These are phyloP conservation scores for Cercospora beticola DNA, from an alignment of 2,329 filamentous ascomycete species.

Conservation along the genomic window DNA sequence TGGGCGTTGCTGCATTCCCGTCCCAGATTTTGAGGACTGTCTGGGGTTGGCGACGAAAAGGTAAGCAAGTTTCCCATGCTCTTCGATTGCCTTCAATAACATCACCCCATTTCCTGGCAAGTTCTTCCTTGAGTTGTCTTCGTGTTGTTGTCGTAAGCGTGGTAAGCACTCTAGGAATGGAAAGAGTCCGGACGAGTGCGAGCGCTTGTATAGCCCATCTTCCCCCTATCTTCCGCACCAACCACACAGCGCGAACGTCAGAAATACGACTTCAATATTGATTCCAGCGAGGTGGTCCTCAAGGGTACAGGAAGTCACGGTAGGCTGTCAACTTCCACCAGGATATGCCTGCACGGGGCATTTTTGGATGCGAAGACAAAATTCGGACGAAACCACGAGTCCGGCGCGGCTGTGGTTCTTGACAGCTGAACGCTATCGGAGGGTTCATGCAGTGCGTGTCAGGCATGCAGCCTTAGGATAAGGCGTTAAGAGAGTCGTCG, in stretches of 20 bases:
- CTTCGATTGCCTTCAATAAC: slow-evolving; percentile 14
- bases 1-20: slow-evolving; percentile 3
- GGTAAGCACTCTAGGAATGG: slow-evolving; percentile 6
- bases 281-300: slow-evolving; percentile 1
- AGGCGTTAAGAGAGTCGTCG: background rate
- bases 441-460: slow-evolving; percentile 12
- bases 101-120: slow-evolving; percentile 7
- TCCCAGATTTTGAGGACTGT: slow-evolving; percentile 11
- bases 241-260: slow-evolving; percentile 13
- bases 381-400: background rate
- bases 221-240: slow-evolving; percentile 10
- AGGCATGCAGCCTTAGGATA: slow-evolving; percentile 13
- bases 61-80: slow-evolving; percentile 15
- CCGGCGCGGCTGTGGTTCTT: background rate
- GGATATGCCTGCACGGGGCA: slow-evolving; percentile 13
- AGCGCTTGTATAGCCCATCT: background rate
- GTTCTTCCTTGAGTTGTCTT: slow-evolving; percentile 3
- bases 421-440: slow-evolving; percentile 4
- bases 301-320: slow-evolving; percentile 7
- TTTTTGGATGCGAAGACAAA: background rate
- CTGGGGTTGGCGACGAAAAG: slow-evolving; percentile 4
- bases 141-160: slow-evolving; percentile 6
- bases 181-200: background rate
- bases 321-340: slow-evolving; percentile 8
- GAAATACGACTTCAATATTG: slow-evolving; percentile 3